These are phyloP conservation scores for Pleurotus cornucopiae DNA, from an alignment of 768 basidiomycete species.

Conservation along the genomic window DNA sequence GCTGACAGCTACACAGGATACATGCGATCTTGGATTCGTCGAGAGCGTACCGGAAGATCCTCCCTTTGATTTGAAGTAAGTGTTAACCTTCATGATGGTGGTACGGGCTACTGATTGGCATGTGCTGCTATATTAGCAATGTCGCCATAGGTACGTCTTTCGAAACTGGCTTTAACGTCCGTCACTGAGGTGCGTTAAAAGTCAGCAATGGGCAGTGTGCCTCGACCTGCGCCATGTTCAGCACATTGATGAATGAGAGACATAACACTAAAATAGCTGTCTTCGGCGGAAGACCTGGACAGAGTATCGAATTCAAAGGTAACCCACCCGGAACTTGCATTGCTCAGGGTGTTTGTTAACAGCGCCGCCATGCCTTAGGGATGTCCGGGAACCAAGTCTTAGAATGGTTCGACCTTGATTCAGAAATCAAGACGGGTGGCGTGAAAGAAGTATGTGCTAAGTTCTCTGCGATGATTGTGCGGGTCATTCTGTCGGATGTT, in stretches of 20 bases:
- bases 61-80: conserved; percentile 35
- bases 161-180: background rate
- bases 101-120: background rate
- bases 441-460: conserved; percentile 36
- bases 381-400: conserved; percentile 65
- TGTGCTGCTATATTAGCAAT: conserved; percentile 24
- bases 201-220: conserved; percentile 48
- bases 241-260: conserved; percentile 55
- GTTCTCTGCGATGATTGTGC: background rate
- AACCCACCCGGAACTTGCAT: background rate
- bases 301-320: conserved; percentile 49
- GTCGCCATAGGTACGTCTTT: conserved; percentile 37
- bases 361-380: conserved; percentile 13
- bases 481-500: background rate
- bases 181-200: conserved; percentile 11
- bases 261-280: conserved; percentile 49
- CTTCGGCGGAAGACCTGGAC: conserved; percentile 54
- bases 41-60: conserved; percentile 26
- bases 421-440: conserved; percentile 56
- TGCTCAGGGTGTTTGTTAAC: background rate
- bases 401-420: conserved; percentile 57
- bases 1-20: conserved; percentile 26
- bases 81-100: background rate
- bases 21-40: conserved; percentile 33
- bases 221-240: conserved; percentile 62